Percentiles rank a stretch among this genome's conserved stretches.
Evolutionary conservation across 2,329 filamentous ascomycete species (phyloP).

Genomic region (Hysterium pulicare): DNA sequence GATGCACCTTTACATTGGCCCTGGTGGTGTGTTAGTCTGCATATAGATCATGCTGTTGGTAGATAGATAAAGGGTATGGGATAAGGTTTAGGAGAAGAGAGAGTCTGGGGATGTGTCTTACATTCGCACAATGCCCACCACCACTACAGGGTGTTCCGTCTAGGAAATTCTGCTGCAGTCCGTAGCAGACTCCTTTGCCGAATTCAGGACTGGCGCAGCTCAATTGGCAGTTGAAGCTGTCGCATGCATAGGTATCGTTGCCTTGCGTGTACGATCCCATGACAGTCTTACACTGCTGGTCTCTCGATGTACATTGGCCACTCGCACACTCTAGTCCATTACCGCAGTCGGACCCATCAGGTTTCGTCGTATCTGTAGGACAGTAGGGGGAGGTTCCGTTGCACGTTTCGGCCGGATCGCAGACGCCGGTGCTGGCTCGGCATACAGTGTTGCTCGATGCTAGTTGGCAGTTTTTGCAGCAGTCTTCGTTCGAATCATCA

Average conservation of each 20-base stretch:
- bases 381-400: slow-evolving; percentile 69
- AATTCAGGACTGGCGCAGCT: slow-evolving; percentile 72
- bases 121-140: slow-evolving; percentile 73
- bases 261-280: slow-evolving; percentile 71
- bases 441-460: slow-evolving; percentile 69
- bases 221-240: slow-evolving; percentile 67
- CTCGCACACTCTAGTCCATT: slow-evolving; percentile 74
- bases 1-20: slow-evolving; percentile 72
- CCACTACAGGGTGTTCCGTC: slow-evolving; percentile 84
- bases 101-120: slow-evolving; percentile 35
- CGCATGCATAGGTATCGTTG: slow-evolving; percentile 80
- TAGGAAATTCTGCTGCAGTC: slow-evolving; percentile 84
- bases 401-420: slow-evolving; percentile 83
- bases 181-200: slow-evolving; percentile 63
- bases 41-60: not conserved
- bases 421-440: slow-evolving; percentile 72
- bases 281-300: slow-evolving; percentile 81
- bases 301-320: slow-evolving; percentile 89
- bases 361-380: slow-evolving; percentile 65
- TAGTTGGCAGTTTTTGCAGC: slow-evolving; percentile 71
- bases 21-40: slow-evolving; percentile 23
- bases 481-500: slow-evolving; percentile 80
- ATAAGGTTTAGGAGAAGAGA: not conserved
- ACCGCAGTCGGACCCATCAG: slow-evolving; percentile 72
- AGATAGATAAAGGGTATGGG: not conserved